A percentile compares a stretch with the other conserved stretches of the same genome.
phyloP scores from a whole-genome alignment of 345 rosid species.

The Eucalyptus camaldulensis region DNA sequence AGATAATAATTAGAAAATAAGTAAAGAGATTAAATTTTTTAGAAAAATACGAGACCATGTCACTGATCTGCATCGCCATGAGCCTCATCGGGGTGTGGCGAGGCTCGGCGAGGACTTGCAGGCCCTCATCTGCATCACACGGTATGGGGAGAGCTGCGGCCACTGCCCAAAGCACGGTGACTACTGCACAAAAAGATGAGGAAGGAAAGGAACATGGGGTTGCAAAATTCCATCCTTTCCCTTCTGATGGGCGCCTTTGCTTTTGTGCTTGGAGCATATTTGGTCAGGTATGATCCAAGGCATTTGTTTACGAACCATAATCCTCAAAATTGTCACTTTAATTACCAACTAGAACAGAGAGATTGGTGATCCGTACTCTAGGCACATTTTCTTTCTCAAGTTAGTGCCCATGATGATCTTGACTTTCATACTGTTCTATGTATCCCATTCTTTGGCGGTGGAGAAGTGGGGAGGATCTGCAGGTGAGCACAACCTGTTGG shows the following conservation, averaged over 20 bases:
- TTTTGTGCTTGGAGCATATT: conserved; percentile 32
- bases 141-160: not conserved
- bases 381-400: not conserved
- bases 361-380: conserved; percentile 5
- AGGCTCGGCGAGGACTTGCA: not conserved
- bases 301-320: conserved; percentile 49
- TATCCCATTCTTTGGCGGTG: conserved; percentile 9
- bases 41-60: not conserved
- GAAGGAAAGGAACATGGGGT: not conserved
- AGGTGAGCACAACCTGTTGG: not conserved
- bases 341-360: conserved; percentile 63
- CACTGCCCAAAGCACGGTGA: not conserved
- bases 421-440: not conserved
- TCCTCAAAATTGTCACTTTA: conserved; percentile 44
- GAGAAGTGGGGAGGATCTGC: conserved; percentile 70
- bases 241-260: not conserved
- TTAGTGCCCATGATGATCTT: not conserved
- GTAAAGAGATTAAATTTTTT: accelerated
- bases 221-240: not conserved
- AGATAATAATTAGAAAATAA: no score
- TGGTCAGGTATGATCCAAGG: conserved; percentile 96
- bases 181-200: not conserved
- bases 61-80: not conserved
- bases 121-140: not conserved
- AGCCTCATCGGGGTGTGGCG: not conserved